phyloP scores from a whole-genome alignment of 1,284 basidiomycete genomes.

The Bjerkandera adusta region DNA sequence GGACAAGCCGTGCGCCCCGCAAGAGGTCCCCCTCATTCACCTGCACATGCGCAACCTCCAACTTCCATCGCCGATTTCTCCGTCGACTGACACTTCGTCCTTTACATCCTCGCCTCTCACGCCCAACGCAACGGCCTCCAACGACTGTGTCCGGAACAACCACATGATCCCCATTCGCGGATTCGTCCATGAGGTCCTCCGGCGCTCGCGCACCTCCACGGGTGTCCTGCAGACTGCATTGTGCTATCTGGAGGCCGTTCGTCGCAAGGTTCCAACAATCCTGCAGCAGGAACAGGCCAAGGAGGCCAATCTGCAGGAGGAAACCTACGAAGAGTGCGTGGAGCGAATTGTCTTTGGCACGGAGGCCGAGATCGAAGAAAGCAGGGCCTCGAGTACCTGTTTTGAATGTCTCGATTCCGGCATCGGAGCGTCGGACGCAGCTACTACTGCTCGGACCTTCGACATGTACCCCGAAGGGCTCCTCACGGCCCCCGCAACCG shows the following conservation, averaged over 20 bases:
- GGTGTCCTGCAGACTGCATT: slow-evolving; percentile 74
- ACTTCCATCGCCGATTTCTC: slow-evolving; percentile 46
- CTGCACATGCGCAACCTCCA: slow-evolving; percentile 36
- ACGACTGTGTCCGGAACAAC: slow-evolving; percentile 22
- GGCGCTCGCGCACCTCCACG: slow-evolving; percentile 73
- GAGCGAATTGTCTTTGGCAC: slow-evolving; percentile 42
- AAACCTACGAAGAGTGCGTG: slow-evolving; percentile 37
- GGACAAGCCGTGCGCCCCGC: slow-evolving; percentile 19
- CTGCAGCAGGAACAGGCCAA: slow-evolving; percentile 45
- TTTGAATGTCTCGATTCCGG: not conserved
- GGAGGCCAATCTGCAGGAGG: slow-evolving; percentile 27
- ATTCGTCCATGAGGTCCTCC: slow-evolving; percentile 76
- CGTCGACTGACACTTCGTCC: slow-evolving; percentile 36
- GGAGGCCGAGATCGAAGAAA: not conserved
- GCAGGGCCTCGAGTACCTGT: not conserved
- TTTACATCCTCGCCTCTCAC: slow-evolving; percentile 21
- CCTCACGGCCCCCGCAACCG: slow-evolving; percentile 15
- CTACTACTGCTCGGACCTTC: not conserved
- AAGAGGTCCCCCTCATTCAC: slow-evolving; percentile 20
- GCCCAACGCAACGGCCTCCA: slow-evolving; percentile 18
- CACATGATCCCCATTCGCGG: slow-evolving; percentile 58
- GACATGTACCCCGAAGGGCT: slow-evolving; percentile 2
- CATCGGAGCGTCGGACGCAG: not conserved
- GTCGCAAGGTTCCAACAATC: slow-evolving; percentile 61
- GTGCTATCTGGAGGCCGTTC: slow-evolving; percentile 76